phyloP scores from a whole-genome alignment of 345 rosid species.

The Linum lewisii region DNA sequence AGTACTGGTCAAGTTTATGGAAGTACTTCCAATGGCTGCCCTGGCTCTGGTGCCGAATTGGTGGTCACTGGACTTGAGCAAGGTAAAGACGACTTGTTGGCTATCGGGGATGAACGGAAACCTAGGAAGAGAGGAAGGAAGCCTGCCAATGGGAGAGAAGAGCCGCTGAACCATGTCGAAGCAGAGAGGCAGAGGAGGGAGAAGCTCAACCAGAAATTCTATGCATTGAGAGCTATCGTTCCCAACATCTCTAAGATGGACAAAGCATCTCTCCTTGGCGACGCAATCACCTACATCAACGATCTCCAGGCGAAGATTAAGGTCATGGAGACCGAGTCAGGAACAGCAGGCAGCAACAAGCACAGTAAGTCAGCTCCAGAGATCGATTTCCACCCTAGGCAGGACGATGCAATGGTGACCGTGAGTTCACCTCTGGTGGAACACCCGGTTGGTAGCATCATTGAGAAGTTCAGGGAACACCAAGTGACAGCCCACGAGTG shows the following conservation, averaged over 20 bases:
- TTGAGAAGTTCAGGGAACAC: constrained; percentile 57
- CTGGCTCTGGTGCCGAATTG: constrained; percentile 28
- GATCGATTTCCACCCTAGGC: constrained; percentile 61
- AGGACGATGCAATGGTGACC: constrained; percentile 65
- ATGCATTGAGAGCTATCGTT: constrained; percentile 81
- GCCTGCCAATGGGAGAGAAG: constrained; percentile 97
- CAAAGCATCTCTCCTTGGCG: constrained; percentile 85
- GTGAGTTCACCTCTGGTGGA: constrained; percentile 62
- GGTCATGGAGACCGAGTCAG: constrained; percentile 70
- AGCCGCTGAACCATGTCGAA: constrained; percentile 89
- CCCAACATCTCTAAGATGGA: constrained; percentile 98
- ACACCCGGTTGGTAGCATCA: constrained; percentile 60
- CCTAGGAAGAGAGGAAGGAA: constrained; percentile 96
- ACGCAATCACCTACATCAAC: constrained; percentile 71
- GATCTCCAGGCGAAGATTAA: constrained; percentile 75
- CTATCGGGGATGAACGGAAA: constrained; percentile 58
- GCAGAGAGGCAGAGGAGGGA: constrained; percentile 95
- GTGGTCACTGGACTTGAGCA: constrained; percentile 38
- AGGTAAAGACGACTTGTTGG: constrained; percentile 50
- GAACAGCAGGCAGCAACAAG: constrained; percentile 30
- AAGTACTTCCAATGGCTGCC: constrained; percentile 42
- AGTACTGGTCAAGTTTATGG: constrained; percentile 48
- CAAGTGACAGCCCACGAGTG: constrained; percentile 53
- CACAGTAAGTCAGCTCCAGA: constrained; percentile 39
- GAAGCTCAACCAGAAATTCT: constrained; percentile 93